Evolutionary conservation across 345 rosid genomes (phyloP).

Genomic region (Brassica carinata): DNA sequence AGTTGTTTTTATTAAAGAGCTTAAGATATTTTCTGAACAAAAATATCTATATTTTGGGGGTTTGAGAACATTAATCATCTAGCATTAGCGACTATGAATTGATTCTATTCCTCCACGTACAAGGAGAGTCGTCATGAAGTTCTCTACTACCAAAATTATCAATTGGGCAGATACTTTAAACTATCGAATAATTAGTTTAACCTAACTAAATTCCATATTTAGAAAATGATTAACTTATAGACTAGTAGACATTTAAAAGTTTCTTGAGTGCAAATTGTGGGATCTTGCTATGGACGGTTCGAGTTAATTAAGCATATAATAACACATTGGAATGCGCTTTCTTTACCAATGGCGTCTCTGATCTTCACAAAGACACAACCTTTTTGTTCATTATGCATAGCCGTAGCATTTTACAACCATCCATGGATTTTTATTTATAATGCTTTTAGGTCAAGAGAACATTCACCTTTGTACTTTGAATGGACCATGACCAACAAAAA

Average conservation of each 20-base stretch:
- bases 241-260: constrained; percentile 21
- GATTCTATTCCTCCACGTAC: background rate
- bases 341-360: constrained; percentile 36
- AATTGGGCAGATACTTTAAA: constrained; percentile 22
- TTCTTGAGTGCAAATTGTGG: constrained; percentile 24
- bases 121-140: constrained; percentile 27
- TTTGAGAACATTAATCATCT: constrained; percentile 16
- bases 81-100: constrained; percentile 31
- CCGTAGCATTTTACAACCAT: constrained; percentile 36
- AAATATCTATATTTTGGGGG: background rate
- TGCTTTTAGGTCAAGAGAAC: constrained; percentile 37
- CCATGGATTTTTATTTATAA: constrained; percentile 13
- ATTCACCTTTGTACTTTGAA: constrained; percentile 33
- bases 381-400: background rate
- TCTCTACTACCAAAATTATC: constrained; percentile 24
- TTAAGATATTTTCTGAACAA: background rate
- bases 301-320: constrained; percentile 36
- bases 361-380: constrained; percentile 41
- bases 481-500: constrained; percentile 21
- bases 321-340: constrained; percentile 28
- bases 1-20: background rate
- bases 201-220: constrained; percentile 10
- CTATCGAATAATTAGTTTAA: constrained; percentile 5
- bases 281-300: constrained; percentile 43
- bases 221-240: background rate